Evolutionary conservation across 306 rosid species (phyloP), one percentile per base, ranked within the genome.

Genomic region (Morella rubra): DNA sequence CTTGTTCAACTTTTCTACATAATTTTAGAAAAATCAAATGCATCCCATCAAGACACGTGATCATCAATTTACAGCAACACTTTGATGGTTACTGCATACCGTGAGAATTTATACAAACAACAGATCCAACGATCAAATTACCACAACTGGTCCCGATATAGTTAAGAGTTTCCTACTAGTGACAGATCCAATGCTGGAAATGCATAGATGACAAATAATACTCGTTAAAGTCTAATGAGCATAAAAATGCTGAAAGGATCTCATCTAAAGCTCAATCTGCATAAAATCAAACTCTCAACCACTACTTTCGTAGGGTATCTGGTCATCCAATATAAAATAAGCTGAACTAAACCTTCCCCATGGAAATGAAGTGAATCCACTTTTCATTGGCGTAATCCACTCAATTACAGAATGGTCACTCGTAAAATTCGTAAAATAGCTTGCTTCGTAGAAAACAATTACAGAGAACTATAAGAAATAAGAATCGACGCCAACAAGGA

Each of bases 1-100:
- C 84, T 76, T 90, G 97, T 80, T 95, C 96, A 37, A 92, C 93
- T 86, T 92, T 95, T 79, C 95, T 91, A 79, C 82, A 79, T 49
- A 13, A 80, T 2, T 32, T 32, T 32, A 46, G 27, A 77, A 76
- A 76, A 12, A 69, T 72, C 4, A 74, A 62, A 11, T n/a, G 22
- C 71, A 37, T 52, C 67, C 44, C 41, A 37, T 54, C 41, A 69
- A 55, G 58, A 44, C 49, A 41, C 50, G 10, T 22, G 24, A 65
- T 15, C 47, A 18, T 18, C 18, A 41, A 65, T 41, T 64, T 14
- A 22, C 61, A 67, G 53, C n/a, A 55, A 40, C 14, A 54, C 62
- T 32, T 32, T 4, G 22, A 65, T 54, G 52, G 69, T 13, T 64
- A 10, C 6, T 1, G 20, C 18, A 24, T 0, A 24, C 3, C 12